Evolutionary conservation across 78 protist genomes (phyloP), one percentile per base, ranked within the genome.

Genomic region (Polysphondylium violaceum): DNA sequence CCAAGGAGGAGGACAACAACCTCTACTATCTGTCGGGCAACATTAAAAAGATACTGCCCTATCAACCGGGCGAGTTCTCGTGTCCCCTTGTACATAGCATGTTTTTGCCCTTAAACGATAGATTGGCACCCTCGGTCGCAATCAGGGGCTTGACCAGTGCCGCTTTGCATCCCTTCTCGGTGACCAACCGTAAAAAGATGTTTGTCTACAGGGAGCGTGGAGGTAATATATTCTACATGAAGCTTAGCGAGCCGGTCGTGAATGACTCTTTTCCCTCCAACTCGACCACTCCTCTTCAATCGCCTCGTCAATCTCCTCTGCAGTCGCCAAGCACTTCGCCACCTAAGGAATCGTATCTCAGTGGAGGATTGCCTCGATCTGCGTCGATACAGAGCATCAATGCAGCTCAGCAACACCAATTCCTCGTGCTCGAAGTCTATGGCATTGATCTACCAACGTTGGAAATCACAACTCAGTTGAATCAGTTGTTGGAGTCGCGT

Each of bases 171-270:
- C 73, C 87, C 50, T 63, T 88, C 31, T 74, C 88, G 29, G 61
- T 88, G 11, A 67, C 64, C 9, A 88, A 88, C 40, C 14, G 94
- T 17, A 69, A 69, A 77, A 72, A 88, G 25, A 72, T 76, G 87
- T 88, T 75, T 73, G 94, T 88, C 14, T 88, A 78, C 36, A 29
- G 85, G 25, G 94, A 88, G 33, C 25, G 56, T 35, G 87, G 94
- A 25, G 87, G 94, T 3, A 88, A 76, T 71, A 59, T 76, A 6
- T 76, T 76, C 55, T 88, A 88, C 27, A 74, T 88, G 77, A 88
- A 76, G 36, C 19, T 88, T 33, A 53, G 81, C 16, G 94, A 75
- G 38, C 86, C 87, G 1, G 31, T 36, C 0, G 33, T 38, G 5
- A 25, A 65, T 2, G 85, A 75, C 12, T 75, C 85, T n/a, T 29